Evolutionary conservation across 108 stramenopile genomes (phyloP).

Genomic region (Skeletonema grethae): DNA sequence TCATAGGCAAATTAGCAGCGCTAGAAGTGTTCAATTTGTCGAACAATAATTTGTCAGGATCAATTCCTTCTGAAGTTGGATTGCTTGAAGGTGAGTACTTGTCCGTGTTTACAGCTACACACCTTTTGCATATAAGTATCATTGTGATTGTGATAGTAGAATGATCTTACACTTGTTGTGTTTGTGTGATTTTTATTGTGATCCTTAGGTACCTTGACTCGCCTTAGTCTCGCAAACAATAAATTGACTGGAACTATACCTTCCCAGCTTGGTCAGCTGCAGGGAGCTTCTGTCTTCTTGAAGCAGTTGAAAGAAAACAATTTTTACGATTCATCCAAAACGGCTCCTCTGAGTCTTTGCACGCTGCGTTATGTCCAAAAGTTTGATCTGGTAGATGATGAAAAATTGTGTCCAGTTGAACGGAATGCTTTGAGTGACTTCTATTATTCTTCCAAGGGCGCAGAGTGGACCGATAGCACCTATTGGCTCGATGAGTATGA

Average conservation of each 20-base stretch:
- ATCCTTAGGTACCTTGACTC: slow-evolving; percentile 8
- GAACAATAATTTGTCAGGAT: no score
- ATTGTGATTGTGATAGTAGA: no score
- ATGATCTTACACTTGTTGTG: no score
- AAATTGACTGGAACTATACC: not conserved
- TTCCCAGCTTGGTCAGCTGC: not conserved
- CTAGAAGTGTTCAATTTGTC: no score
- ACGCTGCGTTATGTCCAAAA: not conserved
- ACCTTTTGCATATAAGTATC: no score
- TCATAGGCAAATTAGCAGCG: no score
- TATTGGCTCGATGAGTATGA: not conserved
- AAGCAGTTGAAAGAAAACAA: no score
- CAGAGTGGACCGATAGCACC: not conserved
- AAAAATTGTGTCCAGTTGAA: not conserved
- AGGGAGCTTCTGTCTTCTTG: not conserved
- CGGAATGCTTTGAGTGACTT: slow-evolving; percentile 1
- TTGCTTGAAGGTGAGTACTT: no score
- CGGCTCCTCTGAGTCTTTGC: slow-evolving; percentile 3
- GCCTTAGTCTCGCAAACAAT: not conserved
- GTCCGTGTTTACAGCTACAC: no score
- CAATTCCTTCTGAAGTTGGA: no score
- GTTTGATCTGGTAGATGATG: not conserved
- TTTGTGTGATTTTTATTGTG: no score
- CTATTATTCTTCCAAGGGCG: not conserved
- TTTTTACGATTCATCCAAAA: not conserved